Evolutionary conservation across 768 basidiomycete genomes (phyloP).

Genomic region (Boletus rufocinnamomeus): DNA sequence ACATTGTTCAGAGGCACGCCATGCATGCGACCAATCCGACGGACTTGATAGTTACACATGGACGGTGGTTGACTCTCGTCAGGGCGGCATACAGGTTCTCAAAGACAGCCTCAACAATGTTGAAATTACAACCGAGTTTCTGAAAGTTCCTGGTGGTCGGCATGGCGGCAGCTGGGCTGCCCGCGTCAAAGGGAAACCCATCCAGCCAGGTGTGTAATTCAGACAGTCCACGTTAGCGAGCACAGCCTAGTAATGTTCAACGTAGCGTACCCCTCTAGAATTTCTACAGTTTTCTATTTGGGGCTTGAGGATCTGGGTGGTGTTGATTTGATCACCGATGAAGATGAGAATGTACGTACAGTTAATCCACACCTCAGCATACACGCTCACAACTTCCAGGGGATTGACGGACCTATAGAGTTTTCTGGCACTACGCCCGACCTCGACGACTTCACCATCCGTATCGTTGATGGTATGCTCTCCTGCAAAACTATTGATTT

Average conservation of each 20-base stretch:
- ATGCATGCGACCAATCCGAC: slow-evolving; percentile 89
- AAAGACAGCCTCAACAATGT: slow-evolving; percentile 84
- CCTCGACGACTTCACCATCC: slow-evolving; percentile 79
- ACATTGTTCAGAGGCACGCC: slow-evolving; percentile 60
- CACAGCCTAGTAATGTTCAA: slow-evolving; percentile 30
- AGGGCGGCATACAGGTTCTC: slow-evolving; percentile 84
- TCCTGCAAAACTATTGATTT: not conserved
- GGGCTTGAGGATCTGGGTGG: slow-evolving; percentile 87
- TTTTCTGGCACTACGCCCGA: slow-evolving; percentile 76
- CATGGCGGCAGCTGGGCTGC: slow-evolving; percentile 90
- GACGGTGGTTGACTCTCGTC: slow-evolving; percentile 83
- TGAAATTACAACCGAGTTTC: slow-evolving; percentile 77
- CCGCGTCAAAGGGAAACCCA: slow-evolving; percentile 77
- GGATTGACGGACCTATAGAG: slow-evolving; percentile 66
- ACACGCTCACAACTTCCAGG: slow-evolving; percentile 46
- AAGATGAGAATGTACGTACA: slow-evolving; percentile 65
- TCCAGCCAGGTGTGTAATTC: slow-evolving; percentile 53
- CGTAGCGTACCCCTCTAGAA: slow-evolving; percentile 52
- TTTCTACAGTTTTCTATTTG: slow-evolving; percentile 83
- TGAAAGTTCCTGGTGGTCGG: slow-evolving; percentile 82
- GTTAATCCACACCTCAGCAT: not conserved
- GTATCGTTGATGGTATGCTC: slow-evolving; percentile 70
- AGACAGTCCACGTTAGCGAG: not conserved
- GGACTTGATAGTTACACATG: slow-evolving; percentile 81
- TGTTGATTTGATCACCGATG: slow-evolving; percentile 76